Evolutionary conservation across 2,329 filamentous ascomycete genomes (phyloP), one percentile per base, ranked within the genome.

Genomic region (Botrytis deweyae): DNA sequence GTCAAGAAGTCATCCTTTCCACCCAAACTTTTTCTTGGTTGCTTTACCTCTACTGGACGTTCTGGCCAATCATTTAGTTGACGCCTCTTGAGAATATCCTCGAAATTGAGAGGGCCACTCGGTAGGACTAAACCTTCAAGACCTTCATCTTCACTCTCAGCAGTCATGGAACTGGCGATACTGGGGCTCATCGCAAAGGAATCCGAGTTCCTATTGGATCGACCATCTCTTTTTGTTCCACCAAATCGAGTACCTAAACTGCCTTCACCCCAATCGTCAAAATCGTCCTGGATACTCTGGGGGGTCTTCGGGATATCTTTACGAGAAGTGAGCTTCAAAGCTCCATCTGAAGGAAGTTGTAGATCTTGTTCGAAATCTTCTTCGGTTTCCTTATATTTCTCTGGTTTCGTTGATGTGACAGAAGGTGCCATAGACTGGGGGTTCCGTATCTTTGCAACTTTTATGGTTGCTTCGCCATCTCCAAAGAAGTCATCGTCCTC

Each of bases 111-210:
- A 33, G 93, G 93, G 1, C 94, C 95, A 72, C 88, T 87, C 0
- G 96, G 96, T 29, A 98, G 86, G 33, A 97, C 86, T 22, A 99
- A 87, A n/a, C 95, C 95, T 75, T 96, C 93, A 75, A 98, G 88
- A 10, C 93, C 92, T 82, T 98, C 95, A 78, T 97, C 95, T 80
- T 98, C 95, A 80, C 95, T 98, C 84, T 98, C 96, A 16, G 90
- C 88, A 2, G 94, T 97, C 78, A 97, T 90, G 76, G 93, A 96
- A 82, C 95, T 98, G 33, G 94, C 93, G 73, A 97, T 88, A 81
- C 95, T 98, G 22, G 96, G 95, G 80, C 95, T 98, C 82, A 98
- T 88, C 42, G 93, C 93, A 58, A 95, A 97, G 52, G 92, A 90
- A 29, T 94, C 95, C 1, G 94, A 97, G 84, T 93, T 96, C 79